Base-by-base conservation (phyloP, 108 stramenopile species). In the Conticribra weissflogii region DNA sequence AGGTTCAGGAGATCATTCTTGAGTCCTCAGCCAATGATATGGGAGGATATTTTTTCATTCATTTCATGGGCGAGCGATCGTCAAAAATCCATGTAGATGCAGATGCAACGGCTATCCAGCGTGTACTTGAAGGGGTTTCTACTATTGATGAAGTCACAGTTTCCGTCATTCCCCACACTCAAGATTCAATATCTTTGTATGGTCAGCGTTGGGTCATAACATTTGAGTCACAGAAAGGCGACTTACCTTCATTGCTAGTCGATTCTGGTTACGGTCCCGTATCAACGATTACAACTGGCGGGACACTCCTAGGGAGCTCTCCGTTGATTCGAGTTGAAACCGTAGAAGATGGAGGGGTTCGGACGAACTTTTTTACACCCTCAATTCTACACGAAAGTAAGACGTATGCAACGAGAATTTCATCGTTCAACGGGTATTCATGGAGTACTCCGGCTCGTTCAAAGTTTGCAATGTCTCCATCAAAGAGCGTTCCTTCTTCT, bases 181-280 rank as follows among this genome's bases (percentile, higher is more conserved):
- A 45, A 7, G 70, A 57, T 55, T 61, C 54, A 24, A 14, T 55
- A n/a, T 24, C 45, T 30, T 49, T 49, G 2, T 74, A 77, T n/a
- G 69, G 68, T 5, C 59, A 56, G 44, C 30, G 59, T 30, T 77
- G 76, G 76, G 15, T 71, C 1, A 57, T 77, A 16, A 77, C 69
- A 32, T 77, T 77, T 56, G 18, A 34, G 12, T 32, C 59, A 1
- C 61, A 56, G 49, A 16, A 47, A 34, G 76, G 76, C 3, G 57
- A 82, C 54, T 24, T 71, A 30, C 86, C 83, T 24, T 76, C 74
- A 5, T 31, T 87, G 65, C 72, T 87, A 19, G 83, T 84, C 2
- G 61, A 71, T 29, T 70, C 86, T 19, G 79, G 79, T 17, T 52
- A 52, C 46, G 71, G 49, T 30, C 66, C 19, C 3, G 75, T 70